Evolutionary conservation across 2,329 filamentous ascomycete genomes (phyloP).

Genomic region (Cercospora sojina): DNA sequence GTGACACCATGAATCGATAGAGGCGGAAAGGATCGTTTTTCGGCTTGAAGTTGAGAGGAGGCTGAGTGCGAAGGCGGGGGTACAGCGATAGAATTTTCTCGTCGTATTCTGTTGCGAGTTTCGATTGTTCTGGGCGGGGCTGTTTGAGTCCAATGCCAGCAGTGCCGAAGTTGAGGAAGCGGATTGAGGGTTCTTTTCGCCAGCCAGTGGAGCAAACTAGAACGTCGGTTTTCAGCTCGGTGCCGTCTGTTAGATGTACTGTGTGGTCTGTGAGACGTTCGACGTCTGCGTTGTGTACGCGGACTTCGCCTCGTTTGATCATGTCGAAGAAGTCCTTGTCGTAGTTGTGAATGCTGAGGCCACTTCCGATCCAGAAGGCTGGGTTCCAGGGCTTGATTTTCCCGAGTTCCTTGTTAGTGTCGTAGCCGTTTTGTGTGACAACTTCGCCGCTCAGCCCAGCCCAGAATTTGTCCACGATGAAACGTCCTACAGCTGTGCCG

Average conservation of each 20-base stretch:
- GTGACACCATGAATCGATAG: conserved; percentile 48
- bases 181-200: conserved; percentile 51
- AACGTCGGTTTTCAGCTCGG: conserved; percentile 52
- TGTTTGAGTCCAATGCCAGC: conserved; percentile 35
- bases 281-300: conserved; percentile 55
- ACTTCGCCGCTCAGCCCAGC: conserved; percentile 56
- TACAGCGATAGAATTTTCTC: conserved; percentile 54
- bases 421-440: conserved; percentile 48
- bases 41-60: conserved; percentile 28
- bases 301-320: conserved; percentile 55
- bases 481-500: conserved; percentile 56
- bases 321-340: conserved; percentile 56
- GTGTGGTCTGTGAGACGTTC: conserved; percentile 46
- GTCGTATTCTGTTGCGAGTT: conserved; percentile 47
- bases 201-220: conserved; percentile 60
- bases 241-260: conserved; percentile 57
- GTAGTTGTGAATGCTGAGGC: conserved; percentile 57
- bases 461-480: conserved; percentile 59
- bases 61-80: conserved; percentile 50
- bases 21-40: conserved; percentile 38
- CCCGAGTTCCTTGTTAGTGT: conserved; percentile 43
- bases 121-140: conserved; percentile 35
- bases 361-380: conserved; percentile 49
- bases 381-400: conserved; percentile 46
- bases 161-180: conserved; percentile 53